Conservation (phyloP, 2,329 filamentous ascomycete genomes). For the Incumbomyces delicatus region DNA sequence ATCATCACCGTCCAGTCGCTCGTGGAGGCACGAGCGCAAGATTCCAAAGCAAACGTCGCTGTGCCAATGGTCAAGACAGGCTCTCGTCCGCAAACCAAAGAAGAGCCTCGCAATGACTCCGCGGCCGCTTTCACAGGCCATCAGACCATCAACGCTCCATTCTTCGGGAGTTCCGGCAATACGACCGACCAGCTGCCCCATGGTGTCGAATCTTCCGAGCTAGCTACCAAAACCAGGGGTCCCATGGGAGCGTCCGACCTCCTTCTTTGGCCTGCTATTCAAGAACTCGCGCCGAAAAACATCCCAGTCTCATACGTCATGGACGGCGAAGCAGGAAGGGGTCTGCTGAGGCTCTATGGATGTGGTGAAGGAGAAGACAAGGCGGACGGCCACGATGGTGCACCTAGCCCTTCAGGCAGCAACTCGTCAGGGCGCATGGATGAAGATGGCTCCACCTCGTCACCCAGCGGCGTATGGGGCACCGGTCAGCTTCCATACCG, state of each 20-base stretch:
- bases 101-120: neutral
- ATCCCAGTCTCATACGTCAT: conserved; percentile 54
- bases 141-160: neutral
- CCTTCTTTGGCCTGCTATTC: conserved; percentile 61
- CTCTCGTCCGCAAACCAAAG: neutral
- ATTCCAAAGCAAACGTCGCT: neutral
- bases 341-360: conserved; percentile 65
- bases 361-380: conserved; percentile 63
- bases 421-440: conserved; percentile 24
- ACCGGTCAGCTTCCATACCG: conserved; percentile 29
- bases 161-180: neutral
- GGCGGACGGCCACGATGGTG: conserved; percentile 37
- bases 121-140: neutral
- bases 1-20: neutral
- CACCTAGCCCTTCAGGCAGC: conserved; percentile 31
- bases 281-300: conserved; percentile 47
- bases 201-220: conserved; percentile 29
- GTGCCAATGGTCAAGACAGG: neutral
- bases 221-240: conserved; percentile 59
- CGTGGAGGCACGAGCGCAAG: neutral
- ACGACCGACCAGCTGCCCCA: neutral
- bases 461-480: conserved; percentile 45
- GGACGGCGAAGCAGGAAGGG: conserved; percentile 62
- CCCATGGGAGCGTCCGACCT: conserved; percentile 76
- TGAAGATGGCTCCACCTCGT: conserved; percentile 28